These are phyloP conservation scores for Leishmania amazonensis DNA, from an alignment of 208 protist genomes.

Conservation along the genomic window DNA sequence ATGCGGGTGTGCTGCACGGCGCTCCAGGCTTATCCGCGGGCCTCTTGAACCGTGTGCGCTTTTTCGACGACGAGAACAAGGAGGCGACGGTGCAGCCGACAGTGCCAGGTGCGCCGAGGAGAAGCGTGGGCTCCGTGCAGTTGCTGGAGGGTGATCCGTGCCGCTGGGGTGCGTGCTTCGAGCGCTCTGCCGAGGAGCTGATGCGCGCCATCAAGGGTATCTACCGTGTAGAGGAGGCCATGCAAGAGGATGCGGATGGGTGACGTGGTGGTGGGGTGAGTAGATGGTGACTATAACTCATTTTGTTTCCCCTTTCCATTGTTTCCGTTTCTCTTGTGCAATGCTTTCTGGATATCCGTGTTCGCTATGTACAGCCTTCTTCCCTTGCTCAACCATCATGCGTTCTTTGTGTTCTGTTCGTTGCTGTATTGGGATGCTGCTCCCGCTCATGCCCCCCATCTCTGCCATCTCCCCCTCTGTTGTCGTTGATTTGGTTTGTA, in stretches of 20 bases:
- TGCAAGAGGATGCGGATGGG: conserved; percentile 26
- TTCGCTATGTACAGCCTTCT: not conserved
- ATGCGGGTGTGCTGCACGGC: conserved; percentile 77
- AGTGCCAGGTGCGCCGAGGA: conserved; percentile 11
- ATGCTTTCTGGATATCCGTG: not conserved
- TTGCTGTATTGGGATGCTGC: not conserved
- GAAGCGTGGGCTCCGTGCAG: conserved; percentile 59
- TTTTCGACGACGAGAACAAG: conserved; percentile 20
- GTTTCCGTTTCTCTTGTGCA: not conserved
- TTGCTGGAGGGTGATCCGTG: conserved; percentile 83
- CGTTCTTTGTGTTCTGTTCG: conserved; percentile 35
- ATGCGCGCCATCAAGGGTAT: conserved; percentile 51
- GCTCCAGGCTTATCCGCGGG: conserved; percentile 73
- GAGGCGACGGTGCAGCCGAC: conserved; percentile 3
- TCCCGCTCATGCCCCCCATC: not conserved
- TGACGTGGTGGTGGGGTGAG: not conserved
- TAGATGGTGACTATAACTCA: not conserved
- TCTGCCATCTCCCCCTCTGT: not conserved
- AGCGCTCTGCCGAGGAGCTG: conserved; percentile 56
- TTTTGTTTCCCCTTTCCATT: not conserved
- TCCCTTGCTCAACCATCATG: not conserved
- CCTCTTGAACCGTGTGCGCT: conserved; percentile 72
- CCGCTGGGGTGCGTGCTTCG: conserved; percentile 63
- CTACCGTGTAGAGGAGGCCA: conserved; percentile 53
- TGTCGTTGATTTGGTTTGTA: not conserved